Conservation (phyloP, 2,329 filamentous ascomycete species). For the Elsinoe arachidis region DNA sequence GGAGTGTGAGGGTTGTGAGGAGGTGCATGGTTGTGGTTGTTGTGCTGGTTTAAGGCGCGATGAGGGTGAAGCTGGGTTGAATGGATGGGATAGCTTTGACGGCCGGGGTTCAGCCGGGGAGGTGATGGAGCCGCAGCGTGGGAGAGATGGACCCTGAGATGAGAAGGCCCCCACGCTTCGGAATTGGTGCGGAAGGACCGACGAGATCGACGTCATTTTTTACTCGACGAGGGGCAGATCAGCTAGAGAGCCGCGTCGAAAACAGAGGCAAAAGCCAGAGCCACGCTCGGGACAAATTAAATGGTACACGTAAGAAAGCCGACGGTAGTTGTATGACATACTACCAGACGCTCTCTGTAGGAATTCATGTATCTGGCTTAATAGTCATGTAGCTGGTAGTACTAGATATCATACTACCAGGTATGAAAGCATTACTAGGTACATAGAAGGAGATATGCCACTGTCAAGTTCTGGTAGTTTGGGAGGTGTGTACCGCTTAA, state of each 20-base stretch:
- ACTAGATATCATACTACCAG: too few relatives aligned
- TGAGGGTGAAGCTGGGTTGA: not conserved
- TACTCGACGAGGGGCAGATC: constrained; percentile 8
- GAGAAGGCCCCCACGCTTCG: too few relatives aligned
- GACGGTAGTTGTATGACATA: too few relatives aligned
- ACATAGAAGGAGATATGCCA: too few relatives aligned
- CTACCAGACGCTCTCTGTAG: too few relatives aligned
- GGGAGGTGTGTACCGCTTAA: too few relatives aligned
- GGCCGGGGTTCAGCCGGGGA: constrained; percentile 1
- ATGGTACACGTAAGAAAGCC: too few relatives aligned
- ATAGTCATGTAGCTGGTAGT: too few relatives aligned
- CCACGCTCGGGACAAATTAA: too few relatives aligned
- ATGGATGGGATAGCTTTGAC: not conserved
- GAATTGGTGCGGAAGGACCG: not conserved
- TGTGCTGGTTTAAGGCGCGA: not conserved
- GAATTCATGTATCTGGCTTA: too few relatives aligned
- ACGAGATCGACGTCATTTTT: constrained; percentile 8
- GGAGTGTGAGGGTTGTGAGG: constrained; percentile 2
- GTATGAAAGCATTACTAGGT: too few relatives aligned
- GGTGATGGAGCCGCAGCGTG: not conserved
- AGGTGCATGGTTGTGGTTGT: not conserved
- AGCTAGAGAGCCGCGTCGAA: not conserved
- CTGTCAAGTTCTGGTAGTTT: too few relatives aligned
- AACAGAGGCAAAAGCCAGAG: constrained; percentile 5
- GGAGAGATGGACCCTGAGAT: not conserved